phyloP scores from a whole-genome alignment of 768 basidiomycete species.

The Cyclocybe aegerita region DNA sequence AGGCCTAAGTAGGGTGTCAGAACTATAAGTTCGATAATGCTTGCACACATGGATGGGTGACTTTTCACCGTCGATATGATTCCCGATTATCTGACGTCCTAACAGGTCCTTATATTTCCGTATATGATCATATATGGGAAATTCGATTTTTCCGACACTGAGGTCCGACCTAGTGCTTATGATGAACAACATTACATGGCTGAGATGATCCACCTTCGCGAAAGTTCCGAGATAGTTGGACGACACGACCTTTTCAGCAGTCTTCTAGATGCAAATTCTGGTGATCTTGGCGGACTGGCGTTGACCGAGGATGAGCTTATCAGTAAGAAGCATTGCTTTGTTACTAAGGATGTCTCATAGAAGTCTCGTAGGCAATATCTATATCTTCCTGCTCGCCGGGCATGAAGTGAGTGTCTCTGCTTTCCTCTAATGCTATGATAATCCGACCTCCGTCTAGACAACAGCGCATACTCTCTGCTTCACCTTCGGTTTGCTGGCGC shows the following conservation, averaged over 20 bases:
- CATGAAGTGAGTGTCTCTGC: slow-evolving; percentile 46
- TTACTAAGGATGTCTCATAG: not conserved
- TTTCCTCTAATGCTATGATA: slow-evolving; percentile 30
- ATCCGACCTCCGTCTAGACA: slow-evolving; percentile 35
- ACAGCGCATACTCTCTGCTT: slow-evolving; percentile 42
- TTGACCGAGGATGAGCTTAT: slow-evolving; percentile 45
- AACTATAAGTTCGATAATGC: no score
- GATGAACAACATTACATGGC: slow-evolving; percentile 35
- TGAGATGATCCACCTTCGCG: slow-evolving; percentile 53
- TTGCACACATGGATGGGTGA: no score
- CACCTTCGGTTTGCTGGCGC: slow-evolving; percentile 40
- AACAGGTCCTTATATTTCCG: no score
- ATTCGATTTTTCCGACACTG: no score
- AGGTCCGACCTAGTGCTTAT: not conserved
- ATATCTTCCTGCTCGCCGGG: slow-evolving; percentile 57
- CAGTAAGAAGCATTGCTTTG: slow-evolving; percentile 16
- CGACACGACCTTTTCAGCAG: slow-evolving; percentile 53
- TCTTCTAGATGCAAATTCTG: slow-evolving; percentile 49
- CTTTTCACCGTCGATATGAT: no score
- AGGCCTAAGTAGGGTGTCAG: no score
- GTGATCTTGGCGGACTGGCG: slow-evolving; percentile 29
- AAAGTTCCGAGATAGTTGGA: slow-evolving; percentile 32
- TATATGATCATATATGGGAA: no score
- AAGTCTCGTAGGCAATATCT: slow-evolving; percentile 37
- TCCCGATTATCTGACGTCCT: no score